phyloP scores from a whole-genome alignment of 208 protist genomes.

The Wallacemonas collosoma region DNA sequence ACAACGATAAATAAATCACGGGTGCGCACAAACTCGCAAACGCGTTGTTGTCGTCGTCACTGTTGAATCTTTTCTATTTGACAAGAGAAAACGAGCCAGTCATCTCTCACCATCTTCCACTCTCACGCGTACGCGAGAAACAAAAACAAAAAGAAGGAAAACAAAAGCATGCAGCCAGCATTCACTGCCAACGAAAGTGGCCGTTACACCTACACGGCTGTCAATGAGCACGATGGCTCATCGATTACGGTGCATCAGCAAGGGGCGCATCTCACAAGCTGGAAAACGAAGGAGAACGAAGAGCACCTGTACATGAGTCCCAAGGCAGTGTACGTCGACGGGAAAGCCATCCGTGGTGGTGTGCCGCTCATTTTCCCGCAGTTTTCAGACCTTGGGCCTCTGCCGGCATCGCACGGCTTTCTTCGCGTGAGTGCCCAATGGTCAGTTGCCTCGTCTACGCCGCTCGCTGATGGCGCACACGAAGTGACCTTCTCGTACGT shows the following conservation, averaged over 20 bases:
- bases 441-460: constrained; percentile 7
- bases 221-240: constrained; percentile 35
- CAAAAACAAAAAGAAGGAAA: background rate
- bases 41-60: too few relatives aligned
- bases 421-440: constrained; percentile 32
- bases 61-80: too few relatives aligned
- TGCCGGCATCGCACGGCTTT: constrained; percentile 57
- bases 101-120: background rate
- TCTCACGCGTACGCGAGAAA: background rate
- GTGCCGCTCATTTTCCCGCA: constrained; percentile 71
- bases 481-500: constrained; percentile 22
- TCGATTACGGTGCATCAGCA: constrained; percentile 53
- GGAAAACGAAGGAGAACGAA: constrained; percentile 35
- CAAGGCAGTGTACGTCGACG: constrained; percentile 45
- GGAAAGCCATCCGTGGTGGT: constrained; percentile 62
- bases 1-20: too few relatives aligned
- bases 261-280: constrained; percentile 66
- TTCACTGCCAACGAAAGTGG: constrained; percentile 5
- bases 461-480: constrained; percentile 9
- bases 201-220: background rate
- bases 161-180: background rate
- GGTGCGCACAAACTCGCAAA: too few relatives aligned
- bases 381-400: constrained; percentile 49
- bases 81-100: too few relatives aligned
- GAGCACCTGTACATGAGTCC: constrained; percentile 63